A percentile compares a stretch with the other conserved stretches of the same genome.
Evolutionary conservation across 75 land plant genomes (phyloP).

Genomic region (Picea sitchensis): DNA sequence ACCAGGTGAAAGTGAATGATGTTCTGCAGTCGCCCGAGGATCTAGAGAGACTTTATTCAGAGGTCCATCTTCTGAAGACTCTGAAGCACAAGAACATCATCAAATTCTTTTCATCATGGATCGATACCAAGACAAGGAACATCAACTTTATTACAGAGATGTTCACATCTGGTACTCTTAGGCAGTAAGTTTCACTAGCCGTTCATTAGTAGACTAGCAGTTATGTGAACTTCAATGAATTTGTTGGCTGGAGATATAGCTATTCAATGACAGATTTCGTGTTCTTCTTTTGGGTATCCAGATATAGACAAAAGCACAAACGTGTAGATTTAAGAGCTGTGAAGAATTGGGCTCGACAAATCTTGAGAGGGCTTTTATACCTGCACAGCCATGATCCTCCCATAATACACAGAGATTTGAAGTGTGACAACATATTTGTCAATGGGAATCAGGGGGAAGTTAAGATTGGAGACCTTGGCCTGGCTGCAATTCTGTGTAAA

Average conservation of each 20-base stretch:
- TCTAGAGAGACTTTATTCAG: conserved; percentile 66
- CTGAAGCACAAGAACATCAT: conserved; percentile 79
- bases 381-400: conserved; percentile 84
- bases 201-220: not conserved
- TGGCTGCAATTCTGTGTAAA: conserved; percentile 76
- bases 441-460: conserved; percentile 89
- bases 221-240: not conserved
- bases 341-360: conserved; percentile 85
- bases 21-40: conserved; percentile 70
- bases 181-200: conserved; percentile 62
- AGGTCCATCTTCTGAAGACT: conserved; percentile 77
- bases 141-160: conserved; percentile 83
- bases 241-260: not conserved
- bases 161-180: conserved; percentile 81
- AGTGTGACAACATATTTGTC: conserved; percentile 86
- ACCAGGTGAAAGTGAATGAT: conserved; percentile 73
- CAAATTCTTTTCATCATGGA: conserved; percentile 82
- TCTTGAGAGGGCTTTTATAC: conserved; percentile 68
- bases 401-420: conserved; percentile 80
- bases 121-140: conserved; percentile 52
- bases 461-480: conserved; percentile 85
- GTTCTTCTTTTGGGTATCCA: conserved; percentile 6
- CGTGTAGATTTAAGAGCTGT: conserved; percentile 76
- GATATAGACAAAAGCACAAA: conserved; percentile 75
- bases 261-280: not conserved